Base-by-base conservation (phyloP, 75 land plant species). In the Pseudotsuga menziesii region DNA sequence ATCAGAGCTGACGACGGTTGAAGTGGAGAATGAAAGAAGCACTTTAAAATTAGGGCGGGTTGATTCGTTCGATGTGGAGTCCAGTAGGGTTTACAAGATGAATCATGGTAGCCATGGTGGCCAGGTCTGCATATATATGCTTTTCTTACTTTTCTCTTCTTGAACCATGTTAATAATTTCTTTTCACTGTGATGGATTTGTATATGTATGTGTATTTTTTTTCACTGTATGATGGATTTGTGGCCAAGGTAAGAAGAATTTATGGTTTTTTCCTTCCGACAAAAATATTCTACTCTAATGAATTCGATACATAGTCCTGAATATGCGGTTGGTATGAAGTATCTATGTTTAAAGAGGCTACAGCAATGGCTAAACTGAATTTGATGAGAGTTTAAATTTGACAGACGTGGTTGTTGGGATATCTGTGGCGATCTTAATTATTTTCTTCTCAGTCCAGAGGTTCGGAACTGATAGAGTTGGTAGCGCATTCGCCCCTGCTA, bases 401-500 rank as follows among this genome's bases (percentile, higher is more conserved):
- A 58, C 85, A 84, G 88, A 82, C 61, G 56, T 73, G 23, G 77
- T 86, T 0, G 82, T 80, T 16, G 16, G 72, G 35, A 77, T 84
- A 0, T 82, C 90, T 15, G 61, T 84, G 5, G 74, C 55, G 2
- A 81, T 90, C 57, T 66, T 85, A 32, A 74, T 87, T 20, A 5
- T 76, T 5, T 66, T 90, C 36, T 84, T 89, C 75, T 11, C 12
- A 6, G n/a, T 83, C 22, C 88, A 90, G n/a, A 55, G 80, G 1
- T 83, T 85, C 70, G 90, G 92, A 12, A 90, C 92, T 7, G 80
- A 78, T 14, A 83, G 74, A 83, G 84, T 90, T 19, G 92, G 90
- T 0, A 82, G 59, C 59, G 11, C 36, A 3, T 90, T 90, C 79
- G 87, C 89, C 12, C 89, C 86, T 17, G 54, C 78, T 27, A 14